Evolutionary conservation across 2,329 filamentous ascomycete genomes (phyloP), one percentile per base, ranked within the genome.

Genomic region (Stemphylium vesicarium): DNA sequence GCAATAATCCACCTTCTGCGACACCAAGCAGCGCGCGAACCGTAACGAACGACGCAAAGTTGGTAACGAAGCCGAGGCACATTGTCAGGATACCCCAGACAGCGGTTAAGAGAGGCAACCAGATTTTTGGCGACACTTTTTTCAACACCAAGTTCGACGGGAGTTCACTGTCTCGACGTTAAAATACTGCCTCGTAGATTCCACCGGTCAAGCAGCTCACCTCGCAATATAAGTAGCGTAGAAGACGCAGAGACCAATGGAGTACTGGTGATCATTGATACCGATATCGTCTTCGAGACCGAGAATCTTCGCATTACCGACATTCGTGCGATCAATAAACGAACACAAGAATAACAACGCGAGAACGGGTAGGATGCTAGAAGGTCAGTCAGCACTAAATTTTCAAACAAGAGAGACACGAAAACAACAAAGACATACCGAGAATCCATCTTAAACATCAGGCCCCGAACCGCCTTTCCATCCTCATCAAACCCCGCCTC

Each of bases 291-390:
- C 61, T 62, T 88, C 84, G 12, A 91, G 78, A 0, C 84, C 83
- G 46, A 88, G 80, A 8, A 90, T 85, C 57, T 85, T 85, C 20
- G 87, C 88, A 65, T 90, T 90, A 33, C 88, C 88, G 33, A 90
- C 85, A 68, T 90, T 91, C n/a, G 87, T 89, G 37, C 88, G 82
- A 71, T 90, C 88, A 50, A 85, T 78, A 59, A 84, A 84, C 1
- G 86, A 88, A 74, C 85, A 88, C 9, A 89, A 78, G 62, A 88
- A 88, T 1, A 90, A 76, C 0, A 89, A 65, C 0, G 85, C 82
- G n/a, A 90, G 79, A 6, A 87, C 74, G 0, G 87, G 86, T 6
- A 89, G 76, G 22, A 89, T 83, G 43, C 85, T 88, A 10, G n/a
- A 29, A 42, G 12, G 12, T 16, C 8, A 11, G 15, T 53, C 24